Evolutionary conservation across 129 eudicot genomes (phyloP).

Genomic region (Flaveria bidentis): DNA sequence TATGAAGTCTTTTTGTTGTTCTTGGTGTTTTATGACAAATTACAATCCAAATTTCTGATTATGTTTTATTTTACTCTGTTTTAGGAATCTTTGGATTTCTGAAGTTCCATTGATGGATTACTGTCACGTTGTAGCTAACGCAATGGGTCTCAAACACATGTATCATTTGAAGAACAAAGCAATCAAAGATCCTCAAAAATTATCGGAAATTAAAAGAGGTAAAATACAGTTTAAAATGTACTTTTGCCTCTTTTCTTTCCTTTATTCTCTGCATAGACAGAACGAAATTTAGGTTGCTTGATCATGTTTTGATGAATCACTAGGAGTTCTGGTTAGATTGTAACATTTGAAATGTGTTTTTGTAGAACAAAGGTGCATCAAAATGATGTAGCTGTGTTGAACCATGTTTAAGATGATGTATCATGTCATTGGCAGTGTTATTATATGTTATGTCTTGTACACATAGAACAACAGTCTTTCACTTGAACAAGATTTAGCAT

Average conservation of each 20-base stretch:
- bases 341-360: slow-evolving; percentile 23
- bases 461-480: neutral
- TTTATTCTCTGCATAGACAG: neutral
- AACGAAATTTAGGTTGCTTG: slow-evolving; percentile 13
- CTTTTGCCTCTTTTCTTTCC: neutral
- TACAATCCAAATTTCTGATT: neutral
- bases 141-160: slow-evolving; percentile 14
- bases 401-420: neutral
- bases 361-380: slow-evolving; percentile 21
- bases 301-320: slow-evolving; percentile 24
- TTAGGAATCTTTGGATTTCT: slow-evolving; percentile 2
- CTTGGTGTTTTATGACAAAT: neutral
- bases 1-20: neutral
- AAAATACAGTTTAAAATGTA: slow-evolving; percentile 5
- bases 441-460: neutral
- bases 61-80: neutral
- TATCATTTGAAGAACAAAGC: slow-evolving; percentile 19
- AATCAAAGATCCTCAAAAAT: slow-evolving; percentile 12
- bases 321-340: slow-evolving; percentile 15
- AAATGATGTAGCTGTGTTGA: slow-evolving; percentile 14
- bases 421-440: neutral
- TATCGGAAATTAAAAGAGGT: neutral
- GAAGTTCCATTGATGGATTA: slow-evolving; percentile 24
- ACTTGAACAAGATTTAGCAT: neutral
- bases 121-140: slow-evolving; percentile 20